phyloP scores from a whole-genome alignment of 1,139 yeast genomes.

The Suhomyces bribrorum region DNA sequence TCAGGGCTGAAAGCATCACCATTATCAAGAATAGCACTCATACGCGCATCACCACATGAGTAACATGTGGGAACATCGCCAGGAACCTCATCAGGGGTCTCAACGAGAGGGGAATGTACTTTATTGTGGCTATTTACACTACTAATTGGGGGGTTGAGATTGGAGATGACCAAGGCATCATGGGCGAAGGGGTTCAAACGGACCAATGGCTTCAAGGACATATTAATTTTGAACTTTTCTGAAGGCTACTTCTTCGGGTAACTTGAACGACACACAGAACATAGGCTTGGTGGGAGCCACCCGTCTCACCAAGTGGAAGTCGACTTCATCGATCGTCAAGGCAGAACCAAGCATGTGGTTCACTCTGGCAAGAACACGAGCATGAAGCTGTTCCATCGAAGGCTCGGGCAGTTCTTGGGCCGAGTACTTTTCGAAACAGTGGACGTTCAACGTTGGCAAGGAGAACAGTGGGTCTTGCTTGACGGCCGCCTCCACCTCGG shows the following conservation, averaged over 20 bases:
- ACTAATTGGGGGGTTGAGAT: too few species aligned
- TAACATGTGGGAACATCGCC: too few species aligned
- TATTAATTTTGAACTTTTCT: conserved; percentile 14
- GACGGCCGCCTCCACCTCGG: conserved; percentile 35
- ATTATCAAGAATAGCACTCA: too few species aligned
- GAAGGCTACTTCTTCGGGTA: conserved; percentile 81
- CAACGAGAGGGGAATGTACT: too few species aligned
- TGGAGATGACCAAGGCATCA: too few species aligned
- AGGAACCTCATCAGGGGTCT: too few species aligned
- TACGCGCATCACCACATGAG: too few species aligned
- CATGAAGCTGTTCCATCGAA: conserved; percentile 59
- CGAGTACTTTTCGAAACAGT: conserved; percentile 87
- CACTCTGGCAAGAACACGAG: conserved; percentile 62
- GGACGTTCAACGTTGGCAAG: conserved; percentile 80
- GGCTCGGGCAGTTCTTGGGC: conserved; percentile 70
- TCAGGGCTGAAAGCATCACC: too few species aligned
- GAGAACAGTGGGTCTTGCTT: conserved; percentile 44
- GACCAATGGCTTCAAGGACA: background rate
- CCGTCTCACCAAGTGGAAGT: conserved; percentile 81
- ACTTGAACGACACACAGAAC: conserved; percentile 81
- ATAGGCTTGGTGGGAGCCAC: conserved; percentile 97
- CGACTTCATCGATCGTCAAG: conserved; percentile 47
- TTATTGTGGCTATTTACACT: background rate
- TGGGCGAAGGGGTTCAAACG: too few species aligned
- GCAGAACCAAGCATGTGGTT: conserved; percentile 52